These are phyloP conservation scores for Talaromyces proteolyticus DNA, from an alignment of 495 filamentous ascomycete genomes.

Conservation along the genomic window DNA sequence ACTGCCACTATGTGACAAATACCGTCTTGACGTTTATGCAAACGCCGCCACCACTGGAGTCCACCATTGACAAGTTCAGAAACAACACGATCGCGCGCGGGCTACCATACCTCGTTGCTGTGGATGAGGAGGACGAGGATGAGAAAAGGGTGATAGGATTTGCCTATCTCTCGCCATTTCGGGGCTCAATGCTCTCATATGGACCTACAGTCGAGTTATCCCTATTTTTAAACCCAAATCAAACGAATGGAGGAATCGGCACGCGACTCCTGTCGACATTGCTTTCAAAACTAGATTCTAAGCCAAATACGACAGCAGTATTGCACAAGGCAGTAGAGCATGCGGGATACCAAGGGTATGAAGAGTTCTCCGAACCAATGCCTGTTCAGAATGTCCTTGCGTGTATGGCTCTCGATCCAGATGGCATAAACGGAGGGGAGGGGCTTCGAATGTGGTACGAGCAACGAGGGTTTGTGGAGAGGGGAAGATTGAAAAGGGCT, in stretches of 20 bases:
- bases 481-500: constrained; percentile 18
- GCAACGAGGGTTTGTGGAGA: constrained; percentile 18
- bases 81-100: constrained; percentile 9
- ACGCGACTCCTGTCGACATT: constrained; percentile 12
- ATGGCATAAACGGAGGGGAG: constrained; percentile 15
- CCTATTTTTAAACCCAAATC: constrained; percentile 20
- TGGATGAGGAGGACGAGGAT: constrained; percentile 5
- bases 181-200: constrained; percentile 14
- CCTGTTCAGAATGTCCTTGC: constrained; percentile 21
- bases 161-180: neutral
- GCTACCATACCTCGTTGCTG: constrained; percentile 22
- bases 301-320: neutral
- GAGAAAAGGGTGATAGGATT: constrained; percentile 17
- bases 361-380: neutral
- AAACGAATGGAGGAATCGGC: constrained; percentile 14
- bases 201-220: constrained; percentile 22
- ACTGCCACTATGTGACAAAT: constrained; percentile 23
- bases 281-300: constrained; percentile 6
- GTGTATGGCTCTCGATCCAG: constrained; percentile 20
- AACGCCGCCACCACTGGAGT: constrained; percentile 11
- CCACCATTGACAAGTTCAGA: constrained; percentile 13
- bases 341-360: neutral
- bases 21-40: constrained; percentile 20
- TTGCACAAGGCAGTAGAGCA: neutral
- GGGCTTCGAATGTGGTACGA: constrained; percentile 17